A percentile compares a stretch with the other conserved stretches of the same genome.
These are phyloP conservation scores for Aspergillus panamensis DNA, from an alignment of 495 filamentous ascomycete species.

Conservation along the genomic window DNA sequence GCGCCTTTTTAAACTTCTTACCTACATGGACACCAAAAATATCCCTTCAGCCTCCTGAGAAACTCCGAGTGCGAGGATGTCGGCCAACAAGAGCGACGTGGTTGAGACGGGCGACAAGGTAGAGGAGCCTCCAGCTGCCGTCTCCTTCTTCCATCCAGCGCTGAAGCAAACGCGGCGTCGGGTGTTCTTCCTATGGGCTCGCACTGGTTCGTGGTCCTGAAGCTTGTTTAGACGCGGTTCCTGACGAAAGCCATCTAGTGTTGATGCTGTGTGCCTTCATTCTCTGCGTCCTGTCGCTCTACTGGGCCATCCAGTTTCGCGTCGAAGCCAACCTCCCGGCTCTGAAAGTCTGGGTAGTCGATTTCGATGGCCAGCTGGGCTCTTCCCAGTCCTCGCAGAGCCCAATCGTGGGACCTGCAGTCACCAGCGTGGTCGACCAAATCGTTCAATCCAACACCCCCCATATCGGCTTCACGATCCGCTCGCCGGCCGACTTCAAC, in stretches of 20 bases:
- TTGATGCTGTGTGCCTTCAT: slow-evolving; percentile 53
- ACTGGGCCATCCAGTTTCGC: slow-evolving; percentile 57
- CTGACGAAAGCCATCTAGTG: slow-evolving; percentile 31
- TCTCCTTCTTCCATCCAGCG: slow-evolving; percentile 50
- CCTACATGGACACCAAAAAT: no score
- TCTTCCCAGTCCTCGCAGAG: slow-evolving; percentile 44
- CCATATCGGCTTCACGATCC: slow-evolving; percentile 50
- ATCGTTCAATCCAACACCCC: slow-evolving; percentile 28
- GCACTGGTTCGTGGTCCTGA: slow-evolving; percentile 24
- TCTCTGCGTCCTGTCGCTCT: slow-evolving; percentile 53
- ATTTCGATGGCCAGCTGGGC: slow-evolving; percentile 58
- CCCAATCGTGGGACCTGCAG: slow-evolving; percentile 54
- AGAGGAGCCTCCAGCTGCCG: slow-evolving; percentile 33
- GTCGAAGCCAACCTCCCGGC: slow-evolving; percentile 45
- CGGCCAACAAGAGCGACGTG: background rate
- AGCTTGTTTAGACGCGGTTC: background rate
- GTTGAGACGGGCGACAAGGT: slow-evolving; percentile 5
- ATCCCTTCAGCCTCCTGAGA: no score
- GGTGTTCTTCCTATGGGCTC: slow-evolving; percentile 38
- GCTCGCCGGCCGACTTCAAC: slow-evolving; percentile 50
- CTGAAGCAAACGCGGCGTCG: slow-evolving; percentile 45
- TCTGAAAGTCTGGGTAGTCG: slow-evolving; percentile 59
- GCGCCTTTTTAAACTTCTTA: no score
- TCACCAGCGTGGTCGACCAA: slow-evolving; percentile 41
- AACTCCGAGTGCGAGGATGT: background rate